Percentiles rank a stretch among this genome's conserved stretches.
Evolutionary conservation across 345 rosid genomes (phyloP).

Genomic region (Raphanus raphanistrum): DNA sequence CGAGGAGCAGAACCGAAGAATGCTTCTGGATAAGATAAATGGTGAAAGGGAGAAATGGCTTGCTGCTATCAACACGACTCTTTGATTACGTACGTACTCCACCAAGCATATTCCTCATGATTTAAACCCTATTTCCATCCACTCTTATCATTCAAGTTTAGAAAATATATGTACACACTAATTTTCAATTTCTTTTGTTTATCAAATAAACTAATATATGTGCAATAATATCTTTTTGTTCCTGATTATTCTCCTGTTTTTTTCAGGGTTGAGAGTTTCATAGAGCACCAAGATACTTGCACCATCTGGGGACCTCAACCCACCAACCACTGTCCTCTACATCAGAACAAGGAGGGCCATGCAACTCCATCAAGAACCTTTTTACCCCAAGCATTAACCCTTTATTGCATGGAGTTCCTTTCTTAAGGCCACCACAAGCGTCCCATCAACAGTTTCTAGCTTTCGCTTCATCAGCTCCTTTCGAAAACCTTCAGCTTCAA

Average conservation of each 20-base stretch:
- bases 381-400: slow-evolving; percentile 58
- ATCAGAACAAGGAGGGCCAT: slow-evolving; percentile 38
- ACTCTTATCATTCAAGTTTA: not conserved
- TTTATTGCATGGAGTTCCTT: slow-evolving; percentile 40
- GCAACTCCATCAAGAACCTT: slow-evolving; percentile 60
- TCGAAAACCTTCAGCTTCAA: slow-evolving; percentile 29
- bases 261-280: slow-evolving; percentile 90
- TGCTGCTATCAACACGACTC: slow-evolving; percentile 83
- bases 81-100: slow-evolving; percentile 22
- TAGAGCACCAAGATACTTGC: slow-evolving; percentile 96
- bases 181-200: not conserved
- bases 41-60: slow-evolving; percentile 99
- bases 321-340: slow-evolving; percentile 40
- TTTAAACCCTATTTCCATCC: not conserved
- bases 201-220: not conserved
- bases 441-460: slow-evolving; percentile 24
- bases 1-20: slow-evolving; percentile 83
- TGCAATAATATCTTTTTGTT: not conserved
- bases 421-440: slow-evolving; percentile 47
- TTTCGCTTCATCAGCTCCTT: slow-evolving; percentile 23
- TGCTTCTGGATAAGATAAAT: slow-evolving; percentile 76
- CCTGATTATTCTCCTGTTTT: not conserved
- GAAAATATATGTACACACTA: not conserved
- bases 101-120: not conserved
- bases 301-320: slow-evolving; percentile 50